phyloP scores from a whole-genome alignment of 2,329 filamentous ascomycete species.

The Ophiostoma quercus region DNA sequence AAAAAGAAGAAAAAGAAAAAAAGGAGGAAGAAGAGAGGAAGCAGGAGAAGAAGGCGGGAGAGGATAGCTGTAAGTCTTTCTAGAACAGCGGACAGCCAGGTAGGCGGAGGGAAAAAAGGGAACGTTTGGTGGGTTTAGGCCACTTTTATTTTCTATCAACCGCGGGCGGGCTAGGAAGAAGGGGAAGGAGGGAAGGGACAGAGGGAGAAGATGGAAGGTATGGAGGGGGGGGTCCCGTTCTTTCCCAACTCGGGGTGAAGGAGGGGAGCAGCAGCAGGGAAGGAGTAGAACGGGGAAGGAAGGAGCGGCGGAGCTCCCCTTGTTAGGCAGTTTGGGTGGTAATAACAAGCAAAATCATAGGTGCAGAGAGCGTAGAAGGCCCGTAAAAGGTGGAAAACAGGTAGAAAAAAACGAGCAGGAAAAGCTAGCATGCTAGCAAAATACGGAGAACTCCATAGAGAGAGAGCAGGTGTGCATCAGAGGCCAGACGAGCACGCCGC shows the following conservation, averaged over 20 bases:
- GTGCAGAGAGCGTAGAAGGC: background rate
- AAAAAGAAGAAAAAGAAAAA: background rate
- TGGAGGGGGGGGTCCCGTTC: background rate
- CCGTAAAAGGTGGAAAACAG: background rate
- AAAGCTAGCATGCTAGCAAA: background rate
- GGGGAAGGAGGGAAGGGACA: slow-evolving; percentile 17
- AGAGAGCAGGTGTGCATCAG: background rate
- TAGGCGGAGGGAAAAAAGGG: slow-evolving; percentile 26
- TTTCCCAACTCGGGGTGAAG: slow-evolving; percentile 8
- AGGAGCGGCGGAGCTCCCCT: slow-evolving; percentile 1
- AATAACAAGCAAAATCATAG: background rate
- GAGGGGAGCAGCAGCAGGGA: slow-evolving; percentile 16
- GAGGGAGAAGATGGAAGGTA: slow-evolving; percentile 13
- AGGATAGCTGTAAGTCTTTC: slow-evolving; percentile 13
- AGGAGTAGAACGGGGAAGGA: slow-evolving; percentile 8
- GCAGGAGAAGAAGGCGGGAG: slow-evolving; percentile 5
- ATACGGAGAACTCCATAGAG: background rate
- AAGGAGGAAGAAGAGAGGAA: slow-evolving; percentile 28
- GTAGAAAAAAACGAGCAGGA: background rate
- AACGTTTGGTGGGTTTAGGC: slow-evolving; percentile 22
- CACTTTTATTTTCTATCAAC: slow-evolving; percentile 21
- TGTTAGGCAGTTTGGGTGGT: background rate
- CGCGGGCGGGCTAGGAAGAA: slow-evolving; percentile 22
- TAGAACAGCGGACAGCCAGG: slow-evolving; percentile 8
- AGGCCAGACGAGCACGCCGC: background rate